Base-by-base conservation (phyloP, 192 early-diverging fungal species). In the Coemansia sp. region DNA sequence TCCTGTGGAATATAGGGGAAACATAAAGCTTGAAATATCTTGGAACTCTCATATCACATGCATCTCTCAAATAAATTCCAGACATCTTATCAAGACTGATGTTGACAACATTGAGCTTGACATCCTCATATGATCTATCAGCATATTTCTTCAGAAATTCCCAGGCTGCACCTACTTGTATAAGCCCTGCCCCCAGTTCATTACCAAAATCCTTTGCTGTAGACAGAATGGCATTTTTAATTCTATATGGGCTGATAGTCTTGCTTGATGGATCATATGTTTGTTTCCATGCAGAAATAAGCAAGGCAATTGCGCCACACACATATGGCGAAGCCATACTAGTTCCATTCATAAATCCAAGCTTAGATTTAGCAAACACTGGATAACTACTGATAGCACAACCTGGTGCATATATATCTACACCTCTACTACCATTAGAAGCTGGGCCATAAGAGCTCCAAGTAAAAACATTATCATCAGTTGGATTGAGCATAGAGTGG, bases 271-370 rank as follows among this genome's bases (percentile, higher is more conserved):
- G 69, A 3, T 83, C 89, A 32, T 59, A 49, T 60, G 72, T 67
- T 31, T 73, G 79, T 77, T 94, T 97, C 69, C 96, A 79, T 0
- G 87, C 96, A 3, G 96, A 96, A 22, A 96, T 75, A 61, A 98
- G 75, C 33, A 96, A 75, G 3, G 91, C 83, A 55, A 94, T 71
- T 69, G 92, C 90, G n/a, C 95, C 93, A 73, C 93, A 92, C 42
- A 87, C 86, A 71, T 96, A 94, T 40, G 97, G 97, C 51, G 88
- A 85, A 48, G 89, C 88, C 97, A 99, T 99, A 59, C 88, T 91
- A 14, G 97, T 97, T 59, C 96, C 97, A 74, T 97, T 97, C 87
- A 89, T 89, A 38, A 91, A 82, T 63, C 87, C 84, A 48, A 87
- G 73, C 28, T 85, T 85, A 48, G 86, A 72, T 17, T 87, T 76